Evolutionary conservation across 768 basidiomycete genomes (phyloP), one percentile per base, ranked within the genome.

Genomic region (Clavulina sp.): DNA sequence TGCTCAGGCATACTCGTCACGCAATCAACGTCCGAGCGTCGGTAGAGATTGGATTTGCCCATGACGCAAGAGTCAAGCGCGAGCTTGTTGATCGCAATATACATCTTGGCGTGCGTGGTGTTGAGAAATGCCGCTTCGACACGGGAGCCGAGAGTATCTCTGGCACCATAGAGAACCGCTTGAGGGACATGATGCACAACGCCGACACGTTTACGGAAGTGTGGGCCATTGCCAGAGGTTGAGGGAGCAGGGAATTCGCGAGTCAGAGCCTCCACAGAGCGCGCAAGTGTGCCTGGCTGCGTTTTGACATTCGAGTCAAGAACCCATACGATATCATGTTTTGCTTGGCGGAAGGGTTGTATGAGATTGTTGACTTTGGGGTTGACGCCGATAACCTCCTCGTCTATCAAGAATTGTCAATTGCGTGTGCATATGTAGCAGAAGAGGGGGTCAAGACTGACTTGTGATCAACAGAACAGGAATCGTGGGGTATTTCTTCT

Each of bases 361-460:
- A 91, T 73, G 44, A 99, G 80, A 65, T 97, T 97, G 69, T 96
- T 96, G 59, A 97, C 82, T 71, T 97, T 97, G 0, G 95, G 95
- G 59, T 99, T 99, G 26, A 87, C 79, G 4, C 93, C 92, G 19
- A 93, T 81, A 43, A 73, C 63, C 55, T 84, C 79, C 60, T 86
- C 81, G 46, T 88, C 89, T 89, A 57, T 4, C 41, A 48, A 28
- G n/a, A n/a, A n/a, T n/a, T n/a, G 43, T 4, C 44, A 38, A 54
- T 40, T 47, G 54, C 34, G 16, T 21, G 51, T 6, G 19, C 19
- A 16, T 23, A 21, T 13, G 51, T 21, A n/a, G 16, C 18, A 13
- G 4, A 41, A 53, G 7, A 4, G 29, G 21, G 40, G n/a, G 19
- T 18, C 26, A 44, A 28, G 30, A 30, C 67, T 57, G 60, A 89